These are phyloP conservation scores for Pleurotus pulmonarius DNA, from an alignment of 768 basidiomycete species.

Conservation along the genomic window DNA sequence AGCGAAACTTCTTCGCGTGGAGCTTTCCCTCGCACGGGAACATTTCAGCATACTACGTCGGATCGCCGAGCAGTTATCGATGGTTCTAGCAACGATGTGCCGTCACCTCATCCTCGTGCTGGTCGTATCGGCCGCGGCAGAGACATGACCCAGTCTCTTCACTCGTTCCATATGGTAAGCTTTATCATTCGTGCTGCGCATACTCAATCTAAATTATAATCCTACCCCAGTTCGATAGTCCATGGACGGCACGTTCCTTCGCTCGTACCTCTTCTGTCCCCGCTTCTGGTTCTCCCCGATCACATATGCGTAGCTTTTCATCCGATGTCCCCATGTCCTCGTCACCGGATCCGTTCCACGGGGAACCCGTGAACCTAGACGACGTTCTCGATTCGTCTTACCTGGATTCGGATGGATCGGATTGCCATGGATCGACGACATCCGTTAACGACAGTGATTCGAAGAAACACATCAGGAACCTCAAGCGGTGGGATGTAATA, in stretches of 20 bases:
- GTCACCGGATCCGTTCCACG: constrained; percentile 32
- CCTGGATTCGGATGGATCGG: constrained; percentile 53
- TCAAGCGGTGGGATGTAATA: constrained; percentile 72
- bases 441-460: constrained; percentile 29
- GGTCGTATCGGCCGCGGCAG: constrained; percentile 5
- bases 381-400: constrained; percentile 78
- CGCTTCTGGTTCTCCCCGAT: constrained; percentile 22
- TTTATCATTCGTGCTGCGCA: constrained; percentile 21
- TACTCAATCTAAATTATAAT: constrained; percentile 24
- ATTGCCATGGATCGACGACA: constrained; percentile 23
- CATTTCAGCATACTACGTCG: constrained; percentile 33
- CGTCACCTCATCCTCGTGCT: constrained; percentile 44
- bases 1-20: constrained; percentile 22
- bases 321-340: constrained; percentile 30
- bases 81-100: constrained; percentile 37
- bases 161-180: constrained; percentile 23
- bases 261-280: constrained; percentile 24
- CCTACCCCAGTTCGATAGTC: constrained; percentile 8
- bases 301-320: constrained; percentile 27
- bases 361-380: constrained; percentile 61
- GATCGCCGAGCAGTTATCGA: constrained; percentile 40
- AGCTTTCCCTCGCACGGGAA: constrained; percentile 33
- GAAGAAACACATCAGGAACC: constrained; percentile 27
- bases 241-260: constrained; percentile 14
- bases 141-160: constrained; percentile 6